Conservation (phyloP, 371 early-diverging fungal species). For the Actinomucor elegans region DNA sequence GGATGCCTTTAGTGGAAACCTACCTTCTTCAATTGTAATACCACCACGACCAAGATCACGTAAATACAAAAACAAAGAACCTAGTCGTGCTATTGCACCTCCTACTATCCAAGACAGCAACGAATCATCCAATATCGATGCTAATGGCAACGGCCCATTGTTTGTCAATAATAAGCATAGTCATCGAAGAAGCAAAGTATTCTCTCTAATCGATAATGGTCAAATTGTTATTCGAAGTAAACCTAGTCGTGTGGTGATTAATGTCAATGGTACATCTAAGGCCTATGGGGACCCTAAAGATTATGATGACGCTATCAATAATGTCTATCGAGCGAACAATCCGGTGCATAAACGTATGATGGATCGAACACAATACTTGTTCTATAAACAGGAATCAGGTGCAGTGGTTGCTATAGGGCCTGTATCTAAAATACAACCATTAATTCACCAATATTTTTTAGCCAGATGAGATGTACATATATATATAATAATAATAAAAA, state of each 20-base stretch:
- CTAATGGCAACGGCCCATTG: no score
- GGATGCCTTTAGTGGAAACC: no score
- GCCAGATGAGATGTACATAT: not conserved
- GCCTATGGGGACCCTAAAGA: slow-evolving; percentile 19
- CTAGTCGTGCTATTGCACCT: no score
- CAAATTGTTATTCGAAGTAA: slow-evolving; percentile 1
- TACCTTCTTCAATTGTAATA: no score
- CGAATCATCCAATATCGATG: no score
- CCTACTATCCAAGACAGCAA: no score
- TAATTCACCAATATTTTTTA: slow-evolving; percentile 15
- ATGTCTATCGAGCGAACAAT: not conserved
- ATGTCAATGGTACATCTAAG: not conserved
- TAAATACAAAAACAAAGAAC: no score
- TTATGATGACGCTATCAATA: slow-evolving; percentile 19
- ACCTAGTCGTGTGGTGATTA: slow-evolving; percentile 16
- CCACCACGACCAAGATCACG: no score
- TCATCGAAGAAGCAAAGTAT: no score
- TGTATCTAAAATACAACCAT: slow-evolving; percentile 13
- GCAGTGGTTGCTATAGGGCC: slow-evolving; percentile 8
- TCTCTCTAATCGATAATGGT: slow-evolving; percentile 2
- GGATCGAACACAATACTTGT: slow-evolving; percentile 2
- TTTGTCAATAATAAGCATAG: no score
- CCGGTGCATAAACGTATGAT: slow-evolving; percentile 6
- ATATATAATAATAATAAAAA: no score
- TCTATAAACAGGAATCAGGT: slow-evolving; percentile 4